phyloP scores from a whole-genome alignment of 1,139 yeast species.

The Chernovozyma sophiae-reginae region DNA sequence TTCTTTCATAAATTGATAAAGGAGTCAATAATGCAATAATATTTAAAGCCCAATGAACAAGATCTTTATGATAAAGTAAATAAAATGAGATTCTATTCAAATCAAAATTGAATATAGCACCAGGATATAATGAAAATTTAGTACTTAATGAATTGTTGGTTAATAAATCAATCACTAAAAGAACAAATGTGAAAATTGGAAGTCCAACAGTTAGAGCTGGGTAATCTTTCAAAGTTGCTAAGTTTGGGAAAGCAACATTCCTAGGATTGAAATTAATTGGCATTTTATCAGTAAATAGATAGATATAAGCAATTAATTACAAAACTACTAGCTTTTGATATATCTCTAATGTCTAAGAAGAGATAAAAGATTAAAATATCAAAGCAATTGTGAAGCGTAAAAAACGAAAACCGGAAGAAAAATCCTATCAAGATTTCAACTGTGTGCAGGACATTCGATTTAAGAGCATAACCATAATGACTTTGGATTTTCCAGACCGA shows the following conservation, averaged over 20 bases:
- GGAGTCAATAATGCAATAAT: slow-evolving; percentile 57
- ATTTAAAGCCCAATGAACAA: slow-evolving; percentile 64
- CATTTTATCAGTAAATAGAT: no score
- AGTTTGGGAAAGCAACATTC: slow-evolving; percentile 6
- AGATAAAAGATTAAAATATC: no score
- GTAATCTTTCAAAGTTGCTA: slow-evolving; percentile 11
- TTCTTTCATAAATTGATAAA: slow-evolving; percentile 63
- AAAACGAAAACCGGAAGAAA: no score
- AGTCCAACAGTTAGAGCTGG: slow-evolving; percentile 73
- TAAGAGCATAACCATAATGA: no score
- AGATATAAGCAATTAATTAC: no score
- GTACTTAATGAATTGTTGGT: slow-evolving; percentile 14
- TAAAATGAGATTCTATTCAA: slow-evolving; percentile 68
- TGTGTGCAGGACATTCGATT: no score
- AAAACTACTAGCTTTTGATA: no score
- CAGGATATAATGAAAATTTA: slow-evolving; percentile 44
- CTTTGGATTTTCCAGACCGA: no score
- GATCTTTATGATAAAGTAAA: slow-evolving; percentile 62
- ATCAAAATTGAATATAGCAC: slow-evolving; percentile 53
- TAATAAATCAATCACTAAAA: slow-evolving; percentile 29
- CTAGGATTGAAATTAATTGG: background rate
- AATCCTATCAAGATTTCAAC: no score
- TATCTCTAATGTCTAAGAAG: no score
- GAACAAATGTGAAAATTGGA: slow-evolving; percentile 46
- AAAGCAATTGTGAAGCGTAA: no score